These are phyloP conservation scores for Pythium vanterpoolii DNA, from an alignment of 352 stramenopile genomes.

Conservation along the genomic window DNA sequence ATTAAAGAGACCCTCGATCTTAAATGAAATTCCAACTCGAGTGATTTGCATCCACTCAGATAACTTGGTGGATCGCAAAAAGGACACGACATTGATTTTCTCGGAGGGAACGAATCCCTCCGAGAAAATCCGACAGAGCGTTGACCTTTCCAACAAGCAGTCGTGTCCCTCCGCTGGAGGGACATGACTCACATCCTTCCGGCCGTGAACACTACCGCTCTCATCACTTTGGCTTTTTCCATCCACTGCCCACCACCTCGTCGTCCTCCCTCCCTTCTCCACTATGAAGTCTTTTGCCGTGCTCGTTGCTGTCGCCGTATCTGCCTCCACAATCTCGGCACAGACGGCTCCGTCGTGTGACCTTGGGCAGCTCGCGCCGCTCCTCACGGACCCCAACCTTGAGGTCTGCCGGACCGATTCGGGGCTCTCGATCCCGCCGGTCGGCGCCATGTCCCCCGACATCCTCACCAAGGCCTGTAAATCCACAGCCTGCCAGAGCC, in stretches of 20 bases:
- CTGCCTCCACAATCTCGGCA: neutral
- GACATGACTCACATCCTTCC: too few relatives aligned
- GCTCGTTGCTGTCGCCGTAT: neutral
- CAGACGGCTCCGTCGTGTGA: neutral
- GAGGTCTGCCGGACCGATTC: too few relatives aligned
- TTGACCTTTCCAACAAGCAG: too few relatives aligned
- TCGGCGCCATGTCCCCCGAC: neutral
- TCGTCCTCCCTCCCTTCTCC: neutral
- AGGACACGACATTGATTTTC: too few relatives aligned
- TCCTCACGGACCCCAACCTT: neutral
- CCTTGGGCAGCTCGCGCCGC: neutral
- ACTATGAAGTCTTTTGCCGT: neutral
- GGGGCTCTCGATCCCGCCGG: neutral
- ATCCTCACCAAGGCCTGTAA: neutral
- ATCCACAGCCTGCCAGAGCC: neutral
- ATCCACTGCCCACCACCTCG: neutral
- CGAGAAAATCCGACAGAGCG: too few relatives aligned
- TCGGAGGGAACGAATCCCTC: too few relatives aligned
- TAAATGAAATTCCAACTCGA: too few relatives aligned
- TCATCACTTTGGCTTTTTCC: neutral
- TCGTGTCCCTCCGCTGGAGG: too few relatives aligned
- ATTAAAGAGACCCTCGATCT: too few relatives aligned
- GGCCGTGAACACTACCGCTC: too few relatives aligned
- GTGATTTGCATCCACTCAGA: too few relatives aligned
- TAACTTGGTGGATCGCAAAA: too few relatives aligned